A percentile compares a stretch with the other conserved stretches of the same genome.
These are phyloP conservation scores for Hagleromyces aurorensis DNA, from an alignment of 805 yeast genomes.

Conservation along the genomic window DNA sequence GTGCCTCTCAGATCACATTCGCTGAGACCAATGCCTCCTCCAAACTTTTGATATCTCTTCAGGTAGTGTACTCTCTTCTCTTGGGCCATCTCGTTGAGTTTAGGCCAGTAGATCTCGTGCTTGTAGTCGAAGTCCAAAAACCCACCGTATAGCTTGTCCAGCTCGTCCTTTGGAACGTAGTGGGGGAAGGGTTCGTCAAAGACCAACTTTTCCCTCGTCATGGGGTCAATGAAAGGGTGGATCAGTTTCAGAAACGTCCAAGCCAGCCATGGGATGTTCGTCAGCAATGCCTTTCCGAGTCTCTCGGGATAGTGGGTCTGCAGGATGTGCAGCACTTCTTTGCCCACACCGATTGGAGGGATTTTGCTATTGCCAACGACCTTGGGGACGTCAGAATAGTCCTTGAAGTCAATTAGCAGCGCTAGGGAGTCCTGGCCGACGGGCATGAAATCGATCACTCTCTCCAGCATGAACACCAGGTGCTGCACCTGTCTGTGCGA, in stretches of 20 bases:
- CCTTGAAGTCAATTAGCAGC: conserved; percentile 83
- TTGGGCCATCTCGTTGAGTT: conserved; percentile 51
- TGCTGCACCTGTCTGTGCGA: conserved; percentile 92
- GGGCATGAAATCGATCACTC: conserved; percentile 92
- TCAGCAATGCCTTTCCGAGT: conserved; percentile 82
- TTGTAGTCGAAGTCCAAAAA: conserved; percentile 72
- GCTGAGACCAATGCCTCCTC: conserved; percentile 66
- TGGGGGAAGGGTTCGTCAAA: conserved; percentile 82
- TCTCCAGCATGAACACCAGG: conserved; percentile 84
- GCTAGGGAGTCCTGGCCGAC: conserved; percentile 93
- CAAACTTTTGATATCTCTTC: conserved; percentile 62
- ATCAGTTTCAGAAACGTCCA: conserved; percentile 88
- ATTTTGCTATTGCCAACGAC: conserved; percentile 53
- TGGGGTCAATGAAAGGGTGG: conserved; percentile 93
- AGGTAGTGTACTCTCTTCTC: conserved; percentile 55
- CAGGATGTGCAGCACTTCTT: conserved; percentile 84
- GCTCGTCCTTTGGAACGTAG: conserved; percentile 73
- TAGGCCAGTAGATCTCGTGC: conserved; percentile 76
- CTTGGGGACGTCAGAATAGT: conserved; percentile 50
- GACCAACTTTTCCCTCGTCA: conserved; percentile 87
- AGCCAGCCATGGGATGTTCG: conserved; percentile 90
- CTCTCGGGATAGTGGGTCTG: conserved; percentile 98
- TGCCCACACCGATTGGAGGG: conserved; percentile 84
- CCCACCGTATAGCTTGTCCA: conserved; percentile 84
- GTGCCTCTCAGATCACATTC: conserved; percentile 68